phyloP scores from a whole-genome alignment of 1,139 yeast species.

The Diutina pseudorugosa region DNA sequence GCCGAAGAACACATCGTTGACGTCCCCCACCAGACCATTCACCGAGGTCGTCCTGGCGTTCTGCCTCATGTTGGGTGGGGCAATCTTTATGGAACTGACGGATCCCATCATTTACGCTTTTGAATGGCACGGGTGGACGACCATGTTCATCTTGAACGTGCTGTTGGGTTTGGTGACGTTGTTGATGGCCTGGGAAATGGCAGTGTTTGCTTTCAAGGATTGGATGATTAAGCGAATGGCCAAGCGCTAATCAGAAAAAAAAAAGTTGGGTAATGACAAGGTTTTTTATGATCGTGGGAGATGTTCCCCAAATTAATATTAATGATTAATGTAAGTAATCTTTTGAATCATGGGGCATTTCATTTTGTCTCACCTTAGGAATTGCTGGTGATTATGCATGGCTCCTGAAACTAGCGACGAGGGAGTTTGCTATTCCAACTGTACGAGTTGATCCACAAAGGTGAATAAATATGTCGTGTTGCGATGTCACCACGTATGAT shows the following conservation, averaged over 20 bases:
- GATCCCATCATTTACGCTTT: conserved; percentile 73
- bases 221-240: background rate
- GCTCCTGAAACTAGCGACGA: background rate
- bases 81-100: conserved; percentile 84
- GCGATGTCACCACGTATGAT: background rate
- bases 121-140: conserved; percentile 75
- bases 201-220: conserved; percentile 51
- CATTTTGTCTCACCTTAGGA: background rate
- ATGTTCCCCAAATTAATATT: background rate
- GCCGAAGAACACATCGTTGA: conserved; percentile 27
- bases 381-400: background rate
- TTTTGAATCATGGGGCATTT: background rate
- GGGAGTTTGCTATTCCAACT: background rate
- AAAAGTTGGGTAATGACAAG: background rate
- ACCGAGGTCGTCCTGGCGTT: conserved; percentile 75
- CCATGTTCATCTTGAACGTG: conserved; percentile 84
- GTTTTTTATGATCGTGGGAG: background rate
- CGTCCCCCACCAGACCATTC: conserved; percentile 51
- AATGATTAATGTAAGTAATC: background rate
- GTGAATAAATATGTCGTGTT: background rate
- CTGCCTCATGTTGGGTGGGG: conserved; percentile 76
- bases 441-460: background rate
- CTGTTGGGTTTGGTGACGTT: conserved; percentile 69
- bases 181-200: conserved; percentile 87
- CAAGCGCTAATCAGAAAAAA: background rate